These are phyloP conservation scores for Paspalum notatum DNA, from an alignment of 176 grass and related monocot genomes.

Conservation along the genomic window DNA sequence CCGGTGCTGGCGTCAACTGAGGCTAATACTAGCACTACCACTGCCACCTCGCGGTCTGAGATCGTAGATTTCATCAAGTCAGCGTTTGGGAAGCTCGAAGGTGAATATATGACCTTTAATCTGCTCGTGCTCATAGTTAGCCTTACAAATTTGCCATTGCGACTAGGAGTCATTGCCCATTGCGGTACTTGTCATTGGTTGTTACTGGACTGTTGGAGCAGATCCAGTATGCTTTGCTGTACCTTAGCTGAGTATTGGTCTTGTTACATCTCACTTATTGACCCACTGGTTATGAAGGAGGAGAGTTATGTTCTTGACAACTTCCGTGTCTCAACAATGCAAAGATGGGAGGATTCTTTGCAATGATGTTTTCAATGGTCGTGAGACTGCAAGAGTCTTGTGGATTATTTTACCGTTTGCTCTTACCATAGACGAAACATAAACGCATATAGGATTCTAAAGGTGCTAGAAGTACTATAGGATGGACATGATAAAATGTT, in stretches of 20 bases:
- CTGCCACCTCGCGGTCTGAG: conserved; percentile 35
- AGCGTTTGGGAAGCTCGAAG: conserved; percentile 48
- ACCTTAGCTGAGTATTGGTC: not conserved
- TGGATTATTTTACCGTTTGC: not conserved
- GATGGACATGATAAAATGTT: not conserved
- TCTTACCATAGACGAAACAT: not conserved
- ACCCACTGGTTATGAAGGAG: conserved; percentile 14
- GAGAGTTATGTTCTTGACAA: not conserved
- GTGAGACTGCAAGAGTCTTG: not conserved
- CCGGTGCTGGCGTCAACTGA: not conserved
- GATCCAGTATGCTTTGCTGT: not conserved
- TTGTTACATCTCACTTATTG: not conserved
- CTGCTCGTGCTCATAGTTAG: not conserved
- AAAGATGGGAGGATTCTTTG: not conserved
- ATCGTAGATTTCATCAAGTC: conserved; percentile 57
- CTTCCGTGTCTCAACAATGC: not conserved
- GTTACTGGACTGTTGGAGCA: not conserved
- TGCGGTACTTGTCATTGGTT: not conserved
- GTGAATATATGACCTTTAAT: conserved; percentile 12
- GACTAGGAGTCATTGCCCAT: not conserved
- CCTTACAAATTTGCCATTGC: not conserved
- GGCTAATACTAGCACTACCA: not conserved
- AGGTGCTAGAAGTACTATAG: not conserved
- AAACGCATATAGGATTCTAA: not conserved
- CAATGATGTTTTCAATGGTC: not conserved